Percentiles rank a stretch among this genome's conserved stretches.
These are phyloP conservation scores for Ensete ventricosum DNA, from an alignment of 176 grass and related monocot species.

Conservation along the genomic window DNA sequence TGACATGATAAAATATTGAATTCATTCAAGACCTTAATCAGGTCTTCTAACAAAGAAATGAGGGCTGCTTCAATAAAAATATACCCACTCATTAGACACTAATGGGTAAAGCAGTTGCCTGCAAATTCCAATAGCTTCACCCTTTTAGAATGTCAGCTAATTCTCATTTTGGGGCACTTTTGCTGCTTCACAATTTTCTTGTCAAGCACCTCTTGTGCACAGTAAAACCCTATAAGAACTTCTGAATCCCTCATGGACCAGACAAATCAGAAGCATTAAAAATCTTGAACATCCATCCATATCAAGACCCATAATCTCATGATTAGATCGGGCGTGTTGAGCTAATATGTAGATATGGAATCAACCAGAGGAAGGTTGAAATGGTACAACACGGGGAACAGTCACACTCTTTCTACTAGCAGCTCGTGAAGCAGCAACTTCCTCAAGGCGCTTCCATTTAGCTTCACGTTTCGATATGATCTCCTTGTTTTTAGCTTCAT, in stretches of 20 bases:
- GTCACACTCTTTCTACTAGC: background rate
- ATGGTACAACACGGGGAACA: background rate
- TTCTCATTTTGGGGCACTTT: background rate
- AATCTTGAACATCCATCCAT: background rate
- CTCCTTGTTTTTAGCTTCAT: background rate
- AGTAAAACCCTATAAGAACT: background rate
- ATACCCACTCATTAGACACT: background rate
- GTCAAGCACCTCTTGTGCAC: background rate
- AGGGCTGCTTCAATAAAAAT: background rate
- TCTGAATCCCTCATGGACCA: background rate
- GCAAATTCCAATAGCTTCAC: background rate
- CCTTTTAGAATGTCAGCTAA: background rate
- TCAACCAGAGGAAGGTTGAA: background rate
- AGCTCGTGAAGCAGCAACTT: background rate
- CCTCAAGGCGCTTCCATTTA: conserved; percentile 6
- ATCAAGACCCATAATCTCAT: background rate
- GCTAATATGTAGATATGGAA: background rate
- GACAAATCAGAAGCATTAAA: background rate
- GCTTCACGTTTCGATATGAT: background rate
- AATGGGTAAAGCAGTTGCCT: background rate
- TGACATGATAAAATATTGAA: background rate
- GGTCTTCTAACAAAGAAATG: conserved; percentile 5
- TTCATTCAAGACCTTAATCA: conserved; percentile 5
- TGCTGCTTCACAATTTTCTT: background rate
- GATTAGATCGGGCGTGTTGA: background rate